A percentile compares a stretch with the other conserved stretches of the same genome.
Evolutionary conservation across 306 rosid species (phyloP).

Genomic region (Amphicarpaea edgeworthii): DNA sequence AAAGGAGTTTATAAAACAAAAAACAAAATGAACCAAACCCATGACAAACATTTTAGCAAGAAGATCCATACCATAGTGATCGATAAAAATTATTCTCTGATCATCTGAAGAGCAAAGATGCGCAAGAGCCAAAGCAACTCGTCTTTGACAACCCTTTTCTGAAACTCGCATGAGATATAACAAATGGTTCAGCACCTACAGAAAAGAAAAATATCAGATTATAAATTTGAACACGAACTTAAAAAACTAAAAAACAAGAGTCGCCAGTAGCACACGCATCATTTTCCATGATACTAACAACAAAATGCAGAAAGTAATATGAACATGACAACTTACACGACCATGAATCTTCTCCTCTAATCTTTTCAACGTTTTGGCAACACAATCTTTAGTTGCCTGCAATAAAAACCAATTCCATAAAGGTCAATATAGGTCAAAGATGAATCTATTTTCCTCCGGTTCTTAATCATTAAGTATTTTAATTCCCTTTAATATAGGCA

Average conservation of each 20-base stretch:
- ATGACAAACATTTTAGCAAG: constrained; percentile 30
- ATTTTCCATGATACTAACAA: constrained; percentile 25
- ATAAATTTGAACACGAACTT: constrained; percentile 35
- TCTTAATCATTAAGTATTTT: constrained; percentile 10
- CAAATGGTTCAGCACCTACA: constrained; percentile 88
- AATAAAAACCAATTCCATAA: constrained; percentile 43
- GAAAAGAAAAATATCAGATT: constrained; percentile 45
- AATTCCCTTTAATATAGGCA: constrained; percentile 37
- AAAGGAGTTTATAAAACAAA: constrained; percentile 35
- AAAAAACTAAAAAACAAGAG: constrained; percentile 8
- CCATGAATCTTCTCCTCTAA: constrained; percentile 96
- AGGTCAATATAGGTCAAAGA: constrained; percentile 33
- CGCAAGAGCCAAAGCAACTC: constrained; percentile 94
- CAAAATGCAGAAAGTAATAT: constrained; percentile 31
- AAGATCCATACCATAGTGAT: constrained; percentile 68
- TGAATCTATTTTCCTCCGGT: constrained; percentile 11
- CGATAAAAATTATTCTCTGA: constrained; percentile 80
- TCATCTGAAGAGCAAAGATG: constrained; percentile 92
- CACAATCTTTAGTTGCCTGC: constrained; percentile 99
- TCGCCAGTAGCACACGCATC: constrained; percentile 9
- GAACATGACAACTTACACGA: constrained; percentile 67
- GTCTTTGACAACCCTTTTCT: constrained; percentile 82
- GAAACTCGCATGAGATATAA: constrained; percentile 89
- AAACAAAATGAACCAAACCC: constrained; percentile 36
- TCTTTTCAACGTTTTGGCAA: constrained; percentile 97